These are phyloP conservation scores for Phytophthora meadii DNA, from an alignment of 352 stramenopile genomes.

Conservation along the genomic window DNA sequence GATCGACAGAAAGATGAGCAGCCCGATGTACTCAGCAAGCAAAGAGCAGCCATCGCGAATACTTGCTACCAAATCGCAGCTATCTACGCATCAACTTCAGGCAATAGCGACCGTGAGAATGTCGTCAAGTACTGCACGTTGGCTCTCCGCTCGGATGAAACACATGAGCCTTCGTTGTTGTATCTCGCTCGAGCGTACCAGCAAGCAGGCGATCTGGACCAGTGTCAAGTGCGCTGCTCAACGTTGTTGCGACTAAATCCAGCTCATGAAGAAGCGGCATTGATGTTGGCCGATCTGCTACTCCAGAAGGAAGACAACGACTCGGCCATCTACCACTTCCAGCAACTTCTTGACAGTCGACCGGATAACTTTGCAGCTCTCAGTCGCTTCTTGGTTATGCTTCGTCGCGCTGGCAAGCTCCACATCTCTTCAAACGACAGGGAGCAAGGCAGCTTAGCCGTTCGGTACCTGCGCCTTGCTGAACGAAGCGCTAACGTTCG, in stretches of 20 bases:
- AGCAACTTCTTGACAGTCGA: slow-evolving; percentile 89
- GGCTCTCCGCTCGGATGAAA: slow-evolving; percentile 78
- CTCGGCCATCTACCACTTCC: slow-evolving; percentile 89
- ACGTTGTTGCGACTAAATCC: slow-evolving; percentile 85
- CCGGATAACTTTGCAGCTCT: slow-evolving; percentile 92
- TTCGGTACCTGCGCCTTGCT: slow-evolving; percentile 84
- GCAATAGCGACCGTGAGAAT: slow-evolving; percentile 50
- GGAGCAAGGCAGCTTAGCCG: slow-evolving; percentile 37
- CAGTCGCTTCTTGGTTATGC: slow-evolving; percentile 87
- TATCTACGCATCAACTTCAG: slow-evolving; percentile 59
- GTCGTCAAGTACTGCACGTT: slow-evolving; percentile 84
- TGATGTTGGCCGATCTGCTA: slow-evolving; percentile 93
- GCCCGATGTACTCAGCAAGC: slow-evolving; percentile 76
- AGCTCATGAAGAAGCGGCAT: slow-evolving; percentile 83
- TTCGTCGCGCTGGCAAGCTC: slow-evolving; percentile 88
- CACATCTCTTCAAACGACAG: slow-evolving; percentile 40
- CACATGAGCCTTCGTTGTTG: slow-evolving; percentile 87
- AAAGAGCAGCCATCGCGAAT: slow-evolving; percentile 78
- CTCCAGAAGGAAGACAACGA: slow-evolving; percentile 91
- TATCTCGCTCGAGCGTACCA: slow-evolving; percentile 80
- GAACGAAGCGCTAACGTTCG: slow-evolving; percentile 68
- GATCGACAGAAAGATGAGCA: slow-evolving; percentile 83
- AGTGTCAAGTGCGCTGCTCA: slow-evolving; percentile 88
- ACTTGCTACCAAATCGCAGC: slow-evolving; percentile 87
- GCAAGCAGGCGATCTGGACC: slow-evolving; percentile 77